phyloP scores from a whole-genome alignment of 2,329 filamentous ascomycete species.

The Alternaria conjuncta region DNA sequence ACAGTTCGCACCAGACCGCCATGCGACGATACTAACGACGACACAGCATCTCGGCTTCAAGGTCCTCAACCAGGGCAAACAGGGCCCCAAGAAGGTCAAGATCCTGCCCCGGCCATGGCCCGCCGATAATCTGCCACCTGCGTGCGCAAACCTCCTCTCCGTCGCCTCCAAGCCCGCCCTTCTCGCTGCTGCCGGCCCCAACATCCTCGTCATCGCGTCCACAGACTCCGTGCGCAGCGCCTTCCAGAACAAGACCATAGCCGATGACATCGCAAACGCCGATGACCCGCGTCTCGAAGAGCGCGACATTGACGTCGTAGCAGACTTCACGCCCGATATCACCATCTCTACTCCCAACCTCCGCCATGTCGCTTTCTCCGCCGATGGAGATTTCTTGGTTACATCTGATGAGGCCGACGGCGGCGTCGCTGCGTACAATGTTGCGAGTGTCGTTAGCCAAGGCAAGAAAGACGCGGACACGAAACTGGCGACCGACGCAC shows the following conservation, averaged over 20 bases:
- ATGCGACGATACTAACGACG: constrained; percentile 13
- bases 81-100: constrained; percentile 81
- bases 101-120: constrained; percentile 81
- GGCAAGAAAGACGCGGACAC: constrained; percentile 69
- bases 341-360: constrained; percentile 77
- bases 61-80: constrained; percentile 60
- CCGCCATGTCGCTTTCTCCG: constrained; percentile 88
- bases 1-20: background rate
- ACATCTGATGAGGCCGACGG: constrained; percentile 82
- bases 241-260: constrained; percentile 61
- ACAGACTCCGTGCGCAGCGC: constrained; percentile 80
- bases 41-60: constrained; percentile 76
- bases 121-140: constrained; percentile 68
- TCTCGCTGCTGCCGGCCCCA: constrained; percentile 85
- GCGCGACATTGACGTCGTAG: constrained; percentile 67
- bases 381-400: constrained; percentile 85
- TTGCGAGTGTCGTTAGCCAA: constrained; percentile 71
- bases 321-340: constrained; percentile 74
- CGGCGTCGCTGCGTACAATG: constrained; percentile 78
- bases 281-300: constrained; percentile 12
- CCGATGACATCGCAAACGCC: constrained; percentile 9
- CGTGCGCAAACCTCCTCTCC: constrained; percentile 82
- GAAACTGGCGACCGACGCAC: constrained; percentile 76
- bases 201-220: constrained; percentile 75
- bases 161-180: constrained; percentile 81